Conservation (phyloP, 441 rosid genomes). For the Pelargonium cotyledonis region DNA sequence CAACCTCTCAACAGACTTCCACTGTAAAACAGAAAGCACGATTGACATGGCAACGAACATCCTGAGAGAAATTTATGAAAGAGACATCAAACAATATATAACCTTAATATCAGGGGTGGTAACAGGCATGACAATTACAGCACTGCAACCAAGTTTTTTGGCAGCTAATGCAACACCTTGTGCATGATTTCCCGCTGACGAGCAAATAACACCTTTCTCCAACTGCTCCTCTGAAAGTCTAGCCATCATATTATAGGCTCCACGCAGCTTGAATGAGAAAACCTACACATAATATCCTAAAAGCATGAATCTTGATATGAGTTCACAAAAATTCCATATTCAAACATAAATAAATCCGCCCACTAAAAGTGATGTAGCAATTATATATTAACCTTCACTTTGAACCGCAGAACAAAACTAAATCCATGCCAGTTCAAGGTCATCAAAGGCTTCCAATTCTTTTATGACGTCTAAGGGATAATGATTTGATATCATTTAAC, state of each 20-base stretch:
- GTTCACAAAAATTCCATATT: not conserved
- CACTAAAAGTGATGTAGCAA: not conserved
- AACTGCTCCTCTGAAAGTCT: constrained; percentile 59
- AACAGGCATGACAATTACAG: constrained; percentile 79
- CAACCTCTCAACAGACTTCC: constrained; percentile 71
- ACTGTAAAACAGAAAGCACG: constrained; percentile 23
- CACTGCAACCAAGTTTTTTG: constrained; percentile 55
- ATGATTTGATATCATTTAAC: too few species aligned
- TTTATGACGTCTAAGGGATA: too few species aligned
- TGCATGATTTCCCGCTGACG: constrained; percentile 98
- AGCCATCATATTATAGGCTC: constrained; percentile 96
- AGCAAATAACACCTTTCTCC: constrained; percentile 76
- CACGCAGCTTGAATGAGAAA: constrained; percentile 91
- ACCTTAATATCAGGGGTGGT: constrained; percentile 97
- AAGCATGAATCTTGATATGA: not conserved
- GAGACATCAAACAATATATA: not conserved
- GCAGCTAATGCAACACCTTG: constrained; percentile 96
- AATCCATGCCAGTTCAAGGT: not conserved
- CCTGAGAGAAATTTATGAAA: not conserved
- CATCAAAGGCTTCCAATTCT: too few species aligned
- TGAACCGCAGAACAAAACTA: too few species aligned
- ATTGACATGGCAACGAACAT: not conserved
- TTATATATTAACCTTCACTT: too few species aligned
- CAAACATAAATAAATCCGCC: not conserved
- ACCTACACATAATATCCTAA: constrained; percentile 29